Percentiles rank a stretch among this genome's conserved stretches.
Conservation (phyloP, 805 yeast genomes). For the Schizosaccharomyces octosporus region DNA sequence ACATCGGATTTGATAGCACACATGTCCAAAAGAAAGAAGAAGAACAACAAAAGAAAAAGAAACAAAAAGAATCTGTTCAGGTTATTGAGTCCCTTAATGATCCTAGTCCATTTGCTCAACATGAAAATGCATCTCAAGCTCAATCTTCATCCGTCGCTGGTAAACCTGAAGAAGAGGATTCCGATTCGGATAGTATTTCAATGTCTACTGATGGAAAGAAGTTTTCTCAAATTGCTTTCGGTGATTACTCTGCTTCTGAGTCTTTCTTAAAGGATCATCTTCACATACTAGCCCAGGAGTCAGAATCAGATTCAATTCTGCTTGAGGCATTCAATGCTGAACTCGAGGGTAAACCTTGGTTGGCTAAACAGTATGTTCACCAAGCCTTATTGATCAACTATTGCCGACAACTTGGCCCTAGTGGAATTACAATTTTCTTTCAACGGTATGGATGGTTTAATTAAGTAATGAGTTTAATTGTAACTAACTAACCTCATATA, state of each 20-base stretch:
- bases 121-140: neutral
- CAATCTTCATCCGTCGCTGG: conserved; percentile 1
- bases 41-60: conserved; percentile 12
- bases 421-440: conserved; percentile 43
- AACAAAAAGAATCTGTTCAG: conserved; percentile 10
- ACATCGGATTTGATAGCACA: conserved; percentile 75
- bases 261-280: conserved; percentile 30
- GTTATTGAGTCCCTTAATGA: conserved; percentile 16
- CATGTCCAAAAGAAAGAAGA: conserved; percentile 34
- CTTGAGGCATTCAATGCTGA: conserved; percentile 81
- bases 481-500: neutral
- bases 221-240: conserved; percentile 33
- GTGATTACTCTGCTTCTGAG: conserved; percentile 26
- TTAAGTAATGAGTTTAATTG: no score
- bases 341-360: conserved; percentile 29
- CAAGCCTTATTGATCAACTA: conserved; percentile 65
- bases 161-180: conserved; percentile 4
- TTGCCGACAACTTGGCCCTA: conserved; percentile 20
- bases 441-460: conserved; percentile 21
- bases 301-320: conserved; percentile 73
- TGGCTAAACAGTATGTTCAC: conserved; percentile 44
- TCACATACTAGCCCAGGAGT: conserved; percentile 38
- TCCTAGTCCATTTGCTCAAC: neutral
- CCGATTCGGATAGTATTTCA: conserved; percentile 7
- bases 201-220: conserved; percentile 37